Percentiles rank a stretch among this genome's conserved stretches.
Evolutionary conservation across 208 protist genomes (phyloP).

Genomic region (Crithidia brevicula): DNA sequence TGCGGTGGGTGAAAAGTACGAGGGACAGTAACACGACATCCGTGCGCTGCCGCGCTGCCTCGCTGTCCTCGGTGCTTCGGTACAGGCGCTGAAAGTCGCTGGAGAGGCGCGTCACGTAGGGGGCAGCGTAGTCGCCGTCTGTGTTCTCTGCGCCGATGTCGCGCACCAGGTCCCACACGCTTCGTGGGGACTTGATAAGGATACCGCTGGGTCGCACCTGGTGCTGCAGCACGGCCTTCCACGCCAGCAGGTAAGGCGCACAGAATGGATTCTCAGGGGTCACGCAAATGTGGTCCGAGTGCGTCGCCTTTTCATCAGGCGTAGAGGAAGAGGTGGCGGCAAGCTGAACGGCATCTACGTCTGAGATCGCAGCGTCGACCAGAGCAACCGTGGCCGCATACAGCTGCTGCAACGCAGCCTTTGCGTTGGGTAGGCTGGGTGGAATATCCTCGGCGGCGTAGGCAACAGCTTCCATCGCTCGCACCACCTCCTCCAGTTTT

Average conservation of each 20-base stretch:
- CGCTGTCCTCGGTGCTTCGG: conserved; percentile 21
- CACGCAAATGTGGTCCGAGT: neutral
- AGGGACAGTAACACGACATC: conserved; percentile 25
- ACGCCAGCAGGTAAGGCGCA: conserved; percentile 27
- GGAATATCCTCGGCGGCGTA: neutral
- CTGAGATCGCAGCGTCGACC: neutral
- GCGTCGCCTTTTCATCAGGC: neutral
- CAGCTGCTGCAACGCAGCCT: conserved; percentile 2
- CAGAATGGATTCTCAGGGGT: conserved; percentile 10
- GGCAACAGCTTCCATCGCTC: conserved; percentile 14
- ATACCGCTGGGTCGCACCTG: conserved; percentile 34
- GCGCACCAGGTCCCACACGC: conserved; percentile 35
- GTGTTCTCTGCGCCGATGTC: conserved; percentile 32
- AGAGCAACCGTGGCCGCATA: conserved; percentile 10
- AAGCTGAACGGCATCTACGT: conserved; percentile 11
- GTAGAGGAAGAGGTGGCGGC: neutral
- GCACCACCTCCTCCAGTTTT: neutral
- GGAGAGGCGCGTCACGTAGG: conserved; percentile 22
- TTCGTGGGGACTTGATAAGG: conserved; percentile 27
- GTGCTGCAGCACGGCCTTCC: conserved; percentile 38
- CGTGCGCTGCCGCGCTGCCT: conserved; percentile 9
- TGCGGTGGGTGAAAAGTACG: conserved; percentile 20
- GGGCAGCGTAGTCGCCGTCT: conserved; percentile 26
- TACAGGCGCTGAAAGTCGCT: conserved; percentile 26
- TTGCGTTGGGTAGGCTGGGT: neutral